Base-by-base conservation (phyloP, 2,329 filamentous ascomycete species). In the Apiospora malaysiana region DNA sequence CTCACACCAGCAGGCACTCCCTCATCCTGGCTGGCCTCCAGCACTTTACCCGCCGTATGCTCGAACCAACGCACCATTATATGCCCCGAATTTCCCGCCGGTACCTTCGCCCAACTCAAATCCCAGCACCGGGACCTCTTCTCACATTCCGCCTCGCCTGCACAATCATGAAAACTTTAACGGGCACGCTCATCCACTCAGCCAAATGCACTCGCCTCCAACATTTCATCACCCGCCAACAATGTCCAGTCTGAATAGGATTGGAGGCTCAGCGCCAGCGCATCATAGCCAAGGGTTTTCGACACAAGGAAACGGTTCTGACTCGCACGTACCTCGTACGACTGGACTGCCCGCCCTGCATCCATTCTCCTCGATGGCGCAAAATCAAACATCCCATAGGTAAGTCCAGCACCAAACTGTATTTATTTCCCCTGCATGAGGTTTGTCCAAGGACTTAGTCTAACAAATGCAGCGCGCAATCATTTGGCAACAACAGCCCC, bases 221-320 rank as follows among this genome's bases (percentile, higher is more conserved):
- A 47, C 51, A 45, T 69, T 47, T 71, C 74, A 45, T 59, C 73
- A 69, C 67, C 69, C 27, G 68, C 74, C 21, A 71, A 76, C 67
- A 32, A 63, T 63, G n/a, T 49, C 73, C 45, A 72, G 72, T 56
- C 37, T 76, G 69, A 70, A 72, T 37, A 73, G 74, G 65, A 73
- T 76, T 51, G 75, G 76, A 68, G 72, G 73, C 14, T 73, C 74
- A 18, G 73, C 71, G 21, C 75, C 75, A n/a, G 72, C 72, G 45
- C 76, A 76, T 25, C 74, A 76, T 40, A 75, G 71, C 37, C 73
- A 74, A 66, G 74, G 72, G 12, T 67, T 46, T 40, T 67, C 40
- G 40, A 67, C 65, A n/a, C 56, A 63, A n/a, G 56, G 56, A 5
- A 59, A 18, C 37, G 45, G 14, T 51, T 9, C 68, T 12, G 69